phyloP scores from a whole-genome alignment of 1,284 basidiomycete species.

The Sanghuangporus weigelae region DNA sequence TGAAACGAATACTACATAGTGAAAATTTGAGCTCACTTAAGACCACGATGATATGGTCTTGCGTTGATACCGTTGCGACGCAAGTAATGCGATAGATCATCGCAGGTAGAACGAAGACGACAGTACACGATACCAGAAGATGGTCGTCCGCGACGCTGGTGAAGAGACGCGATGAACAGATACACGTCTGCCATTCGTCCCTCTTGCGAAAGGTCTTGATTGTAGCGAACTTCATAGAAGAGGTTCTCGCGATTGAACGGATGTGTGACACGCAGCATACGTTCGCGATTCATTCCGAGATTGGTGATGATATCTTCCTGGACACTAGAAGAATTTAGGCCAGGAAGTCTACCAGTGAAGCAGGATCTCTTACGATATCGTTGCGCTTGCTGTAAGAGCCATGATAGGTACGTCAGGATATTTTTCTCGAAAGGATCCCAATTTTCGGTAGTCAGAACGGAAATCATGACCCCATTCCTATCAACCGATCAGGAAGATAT shows the following conservation, averaged over 20 bases:
- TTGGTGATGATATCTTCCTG: slow-evolving; percentile 65
- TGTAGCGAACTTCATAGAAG: slow-evolving; percentile 74
- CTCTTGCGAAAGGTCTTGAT: slow-evolving; percentile 41
- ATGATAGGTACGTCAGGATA: slow-evolving; percentile 78
- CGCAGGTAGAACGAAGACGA: slow-evolving; percentile 58
- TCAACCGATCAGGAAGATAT: not conserved
- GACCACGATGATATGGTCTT: slow-evolving; percentile 70
- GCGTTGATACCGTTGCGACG: slow-evolving; percentile 61
- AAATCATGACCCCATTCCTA: slow-evolving; percentile 87
- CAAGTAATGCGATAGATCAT: slow-evolving; percentile 61
- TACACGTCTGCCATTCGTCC: slow-evolving; percentile 59
- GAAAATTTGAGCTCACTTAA: slow-evolving; percentile 35
- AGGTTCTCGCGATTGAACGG: slow-evolving; percentile 80
- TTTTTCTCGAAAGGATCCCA: slow-evolving; percentile 64
- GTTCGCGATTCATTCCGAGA: slow-evolving; percentile 52
- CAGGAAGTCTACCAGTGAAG: not conserved
- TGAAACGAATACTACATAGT: not conserved
- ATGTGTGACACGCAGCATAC: slow-evolving; percentile 61
- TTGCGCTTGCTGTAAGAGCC: slow-evolving; percentile 79
- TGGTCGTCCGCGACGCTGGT: slow-evolving; percentile 49
- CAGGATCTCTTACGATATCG: slow-evolving; percentile 40
- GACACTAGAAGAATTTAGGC: slow-evolving; percentile 40
- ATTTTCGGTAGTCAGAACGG: slow-evolving; percentile 63
- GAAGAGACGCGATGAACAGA: slow-evolving; percentile 59
- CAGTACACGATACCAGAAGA: slow-evolving; percentile 84